Percentiles rank a stretch among this genome's conserved stretches.
These are phyloP conservation scores for Phytopythium aichiense DNA, from an alignment of 352 stramenopile genomes.

Conservation along the genomic window DNA sequence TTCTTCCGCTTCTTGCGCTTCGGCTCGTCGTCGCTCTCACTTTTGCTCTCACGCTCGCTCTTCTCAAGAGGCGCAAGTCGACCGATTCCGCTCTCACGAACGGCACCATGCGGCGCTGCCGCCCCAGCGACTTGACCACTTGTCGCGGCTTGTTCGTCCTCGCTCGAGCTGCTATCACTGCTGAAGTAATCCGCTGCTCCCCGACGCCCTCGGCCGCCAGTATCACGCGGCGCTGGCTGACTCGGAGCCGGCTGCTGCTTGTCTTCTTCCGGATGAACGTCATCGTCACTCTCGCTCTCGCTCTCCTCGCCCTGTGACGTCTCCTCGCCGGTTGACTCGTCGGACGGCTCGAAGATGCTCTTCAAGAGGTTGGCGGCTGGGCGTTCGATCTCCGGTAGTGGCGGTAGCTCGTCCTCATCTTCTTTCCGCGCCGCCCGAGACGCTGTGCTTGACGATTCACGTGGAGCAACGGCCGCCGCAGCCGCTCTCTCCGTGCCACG, in stretches of 20 bases:
- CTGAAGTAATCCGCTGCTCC: slow-evolving; percentile 7
- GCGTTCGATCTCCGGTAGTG: slow-evolving; percentile 37
- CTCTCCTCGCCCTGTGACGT: slow-evolving; percentile 31
- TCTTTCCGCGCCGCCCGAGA: background rate
- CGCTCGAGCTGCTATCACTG: slow-evolving; percentile 2
- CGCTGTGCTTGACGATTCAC: background rate
- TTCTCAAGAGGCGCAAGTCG: background rate
- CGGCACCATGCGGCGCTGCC: background rate
- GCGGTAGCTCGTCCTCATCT: slow-evolving; percentile 23
- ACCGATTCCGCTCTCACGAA: background rate
- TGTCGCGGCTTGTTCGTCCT: background rate
- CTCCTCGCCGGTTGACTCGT: slow-evolving; percentile 51
- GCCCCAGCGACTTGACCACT: background rate
- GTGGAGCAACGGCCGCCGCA: background rate
- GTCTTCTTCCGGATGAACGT: slow-evolving; percentile 14
- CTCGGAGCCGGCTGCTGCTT: background rate
- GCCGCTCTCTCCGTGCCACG: slow-evolving; percentile 14
- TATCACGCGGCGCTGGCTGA: background rate
- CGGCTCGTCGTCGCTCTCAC: background rate
- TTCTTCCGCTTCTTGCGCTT: slow-evolving; percentile 22
- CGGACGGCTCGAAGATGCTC: slow-evolving; percentile 81
- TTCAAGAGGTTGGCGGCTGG: slow-evolving; percentile 52
- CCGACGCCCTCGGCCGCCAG: background rate
- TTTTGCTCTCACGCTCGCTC: slow-evolving; percentile 5
- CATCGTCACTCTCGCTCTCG: slow-evolving; percentile 27